phyloP scores from a whole-genome alignment of 164 flowering plant species.

The Nymphaea thermarum region DNA sequence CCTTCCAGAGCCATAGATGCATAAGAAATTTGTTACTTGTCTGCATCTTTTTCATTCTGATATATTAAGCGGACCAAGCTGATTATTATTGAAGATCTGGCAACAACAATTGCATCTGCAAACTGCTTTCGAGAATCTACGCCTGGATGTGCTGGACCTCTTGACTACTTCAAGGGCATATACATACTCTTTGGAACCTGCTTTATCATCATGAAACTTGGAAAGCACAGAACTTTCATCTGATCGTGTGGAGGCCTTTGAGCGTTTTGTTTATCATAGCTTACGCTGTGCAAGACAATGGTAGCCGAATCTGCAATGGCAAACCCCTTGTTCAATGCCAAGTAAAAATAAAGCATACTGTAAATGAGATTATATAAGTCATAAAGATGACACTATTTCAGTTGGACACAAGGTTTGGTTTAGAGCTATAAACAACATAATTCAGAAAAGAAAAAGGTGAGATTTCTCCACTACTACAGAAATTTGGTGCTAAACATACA shows the following conservation, averaged over 20 bases:
- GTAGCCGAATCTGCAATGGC: slow-evolving; percentile 36
- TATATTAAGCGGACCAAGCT: slow-evolving; percentile 10
- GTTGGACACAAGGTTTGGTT: too few species aligned
- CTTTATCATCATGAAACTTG: slow-evolving; percentile 21
- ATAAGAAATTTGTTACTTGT: slow-evolving; percentile 56
- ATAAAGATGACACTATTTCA: not conserved
- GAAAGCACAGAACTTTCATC: slow-evolving; percentile 68
- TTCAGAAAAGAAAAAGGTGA: not conserved
- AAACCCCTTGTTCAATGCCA: slow-evolving; percentile 73
- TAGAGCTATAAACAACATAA: too few species aligned
- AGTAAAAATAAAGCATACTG: slow-evolving; percentile 72
- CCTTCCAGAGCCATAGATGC: slow-evolving; percentile 45
- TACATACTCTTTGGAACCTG: slow-evolving; percentile 29
- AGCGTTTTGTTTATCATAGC: slow-evolving; percentile 52
- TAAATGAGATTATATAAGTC: not conserved
- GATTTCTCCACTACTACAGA: not conserved
- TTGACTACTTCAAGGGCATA: slow-evolving; percentile 26
- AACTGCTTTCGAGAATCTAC: slow-evolving; percentile 55
- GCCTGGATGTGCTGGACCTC: slow-evolving; percentile 29
- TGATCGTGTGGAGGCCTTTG: slow-evolving; percentile 65
- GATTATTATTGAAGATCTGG: slow-evolving; percentile 27
- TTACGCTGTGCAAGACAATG: slow-evolving; percentile 52
- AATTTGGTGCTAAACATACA: not conserved
- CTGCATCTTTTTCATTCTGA: slow-evolving; percentile 29
- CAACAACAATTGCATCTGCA: slow-evolving; percentile 52